Conservation (phyloP, 2,329 filamentous ascomycete genomes). For the Mycocentrospora acerina region DNA sequence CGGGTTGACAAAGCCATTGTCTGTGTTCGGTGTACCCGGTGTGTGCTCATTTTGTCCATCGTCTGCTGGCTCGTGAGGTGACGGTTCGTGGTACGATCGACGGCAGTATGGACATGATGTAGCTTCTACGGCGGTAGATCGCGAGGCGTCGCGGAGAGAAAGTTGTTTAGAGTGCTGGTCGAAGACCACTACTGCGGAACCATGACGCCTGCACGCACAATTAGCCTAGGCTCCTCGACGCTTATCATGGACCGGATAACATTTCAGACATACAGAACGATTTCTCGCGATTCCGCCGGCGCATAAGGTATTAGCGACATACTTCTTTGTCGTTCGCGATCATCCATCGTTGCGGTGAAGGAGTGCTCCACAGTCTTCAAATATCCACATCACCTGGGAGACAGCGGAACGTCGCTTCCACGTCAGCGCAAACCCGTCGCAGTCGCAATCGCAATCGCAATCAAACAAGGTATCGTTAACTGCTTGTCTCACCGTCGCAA, state of each 20-base stretch:
- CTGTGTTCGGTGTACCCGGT: slow-evolving; percentile 34
- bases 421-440: slow-evolving; percentile 8
- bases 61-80: slow-evolving; percentile 33
- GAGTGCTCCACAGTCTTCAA: slow-evolving; percentile 3
- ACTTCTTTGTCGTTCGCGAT: slow-evolving; percentile 37
- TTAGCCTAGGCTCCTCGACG: slow-evolving; percentile 12
- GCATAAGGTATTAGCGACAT: slow-evolving; percentile 78
- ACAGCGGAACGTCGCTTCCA: slow-evolving; percentile 4
- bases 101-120: slow-evolving; percentile 89
- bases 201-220: slow-evolving; percentile 69
- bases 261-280: slow-evolving; percentile 68
- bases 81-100: slow-evolving; percentile 62
- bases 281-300: slow-evolving; percentile 70
- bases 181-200: slow-evolving; percentile 88
- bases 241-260: not conserved
- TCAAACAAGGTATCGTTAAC: slow-evolving; percentile 1
- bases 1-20: slow-evolving; percentile 78
- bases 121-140: slow-evolving; percentile 55
- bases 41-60: slow-evolving; percentile 36
- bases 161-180: slow-evolving; percentile 83
- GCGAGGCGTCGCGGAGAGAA: slow-evolving; percentile 69
- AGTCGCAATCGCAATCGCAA: too few relatives aligned
- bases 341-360: slow-evolving; percentile 24
- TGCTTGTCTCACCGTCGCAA: slow-evolving; percentile 1
- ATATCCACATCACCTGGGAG: too few relatives aligned